Base-by-base conservation (phyloP, 129 eudicot species). In the carrot (Daucus carota) region DNA sequence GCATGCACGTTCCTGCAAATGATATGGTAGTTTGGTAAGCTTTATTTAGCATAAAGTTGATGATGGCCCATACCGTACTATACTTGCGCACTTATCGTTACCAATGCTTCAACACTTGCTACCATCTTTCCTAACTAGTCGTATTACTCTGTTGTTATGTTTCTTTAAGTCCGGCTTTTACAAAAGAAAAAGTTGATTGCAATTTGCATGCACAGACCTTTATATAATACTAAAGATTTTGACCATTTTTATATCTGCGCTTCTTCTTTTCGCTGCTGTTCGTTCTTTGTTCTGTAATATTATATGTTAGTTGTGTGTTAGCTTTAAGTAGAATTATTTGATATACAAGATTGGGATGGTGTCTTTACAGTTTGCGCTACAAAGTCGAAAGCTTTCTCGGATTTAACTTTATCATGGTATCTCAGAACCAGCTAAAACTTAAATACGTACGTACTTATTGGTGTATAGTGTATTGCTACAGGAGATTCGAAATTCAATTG, bases 11-110 rank as follows among this genome's bases (percentile, higher is more conserved):
- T 63, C 38, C 3, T 13, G 70, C 38, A 34, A 31, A 17, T 34
- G 11, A 67, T 31, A 67, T 8, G n/a, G 32, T 40, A 20, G 73
- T 69, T 69, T 38, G 48, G 73, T 70, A 70, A 70, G 73, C 73
- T 70, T 40, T 62, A 36, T 1, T 28, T 11, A 69, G 22, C 1
- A 70, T 70, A 70, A 70, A 70, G 73, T 40, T 70, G 63, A 52
- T 9, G 73, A 22, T 70, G 73, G 48, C 73, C 48, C 48, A 54
- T 54, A 70, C 22, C 73, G 41, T 31, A 36, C 26, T 68, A 36
- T 68, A 75, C 17, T 42, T 11, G 8, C 33, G 70, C 70, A 75
- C 70, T 33, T 50, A 75, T 54, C 24, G 20, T 26, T 62, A 14
- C 36, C 26, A 6, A 50, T 50, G 26, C 60, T 7, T 52, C 28